A percentile compares a stretch with the other conserved stretches of the same genome.
Conservation (phyloP, 805 yeast genomes). For the Pichia insulana region DNA sequence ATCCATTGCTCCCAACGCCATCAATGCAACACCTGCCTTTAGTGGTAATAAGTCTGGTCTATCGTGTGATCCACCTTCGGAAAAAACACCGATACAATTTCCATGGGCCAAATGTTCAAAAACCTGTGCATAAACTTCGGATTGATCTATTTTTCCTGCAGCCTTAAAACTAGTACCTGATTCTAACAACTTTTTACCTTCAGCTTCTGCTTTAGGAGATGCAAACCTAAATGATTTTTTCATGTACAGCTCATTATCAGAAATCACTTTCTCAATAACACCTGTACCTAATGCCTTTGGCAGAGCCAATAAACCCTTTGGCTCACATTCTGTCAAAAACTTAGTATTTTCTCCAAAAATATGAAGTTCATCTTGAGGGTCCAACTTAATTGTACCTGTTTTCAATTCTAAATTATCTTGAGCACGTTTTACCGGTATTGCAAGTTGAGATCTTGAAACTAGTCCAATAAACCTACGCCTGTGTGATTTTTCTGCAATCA, state of each 20-base stretch:
- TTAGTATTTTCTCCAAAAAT: slow-evolving; percentile 52
- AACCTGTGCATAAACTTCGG: slow-evolving; percentile 72
- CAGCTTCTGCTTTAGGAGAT: slow-evolving; percentile 32
- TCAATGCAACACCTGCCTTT: slow-evolving; percentile 95
- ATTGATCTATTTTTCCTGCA: slow-evolving; percentile 83
- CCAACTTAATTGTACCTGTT: slow-evolving; percentile 55
- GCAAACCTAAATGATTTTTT: slow-evolving; percentile 55
- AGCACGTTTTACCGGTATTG: slow-evolving; percentile 89
- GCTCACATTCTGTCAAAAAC: slow-evolving; percentile 55
- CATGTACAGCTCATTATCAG: slow-evolving; percentile 62
- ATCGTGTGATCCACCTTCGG: slow-evolving; percentile 98
- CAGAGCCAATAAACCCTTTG: slow-evolving; percentile 62
- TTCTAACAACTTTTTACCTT: slow-evolving; percentile 31
- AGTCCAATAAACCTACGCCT: slow-evolving; percentile 54
- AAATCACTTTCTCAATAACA: slow-evolving; percentile 56
- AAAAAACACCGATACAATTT: slow-evolving; percentile 84
- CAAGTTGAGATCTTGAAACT: slow-evolving; percentile 62
- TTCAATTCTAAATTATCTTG: slow-evolving; percentile 73
- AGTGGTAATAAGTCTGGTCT: slow-evolving; percentile 84
- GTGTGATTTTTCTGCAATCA: slow-evolving; percentile 47
- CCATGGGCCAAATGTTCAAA: slow-evolving; percentile 76
- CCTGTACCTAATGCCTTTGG: slow-evolving; percentile 73
- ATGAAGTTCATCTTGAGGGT: slow-evolving; percentile 33
- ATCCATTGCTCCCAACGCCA: slow-evolving; percentile 94
- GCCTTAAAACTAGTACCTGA: slow-evolving; percentile 53